Conservation (phyloP, 2,329 filamentous ascomycete genomes). For the Aureobasidium pullulans region DNA sequence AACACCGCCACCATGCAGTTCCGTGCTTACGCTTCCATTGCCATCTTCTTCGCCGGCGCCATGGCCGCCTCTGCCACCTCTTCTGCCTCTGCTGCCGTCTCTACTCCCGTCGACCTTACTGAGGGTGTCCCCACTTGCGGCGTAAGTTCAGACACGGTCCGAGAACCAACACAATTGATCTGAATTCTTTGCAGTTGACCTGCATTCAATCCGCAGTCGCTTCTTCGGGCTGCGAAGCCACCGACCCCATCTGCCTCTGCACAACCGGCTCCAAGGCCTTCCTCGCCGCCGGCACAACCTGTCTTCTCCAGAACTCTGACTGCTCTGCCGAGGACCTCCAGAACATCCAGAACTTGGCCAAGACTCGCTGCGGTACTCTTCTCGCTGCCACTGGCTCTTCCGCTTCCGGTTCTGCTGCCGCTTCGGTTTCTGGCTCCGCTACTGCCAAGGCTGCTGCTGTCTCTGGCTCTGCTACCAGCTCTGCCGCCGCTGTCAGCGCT, state of each 20-base stretch:
- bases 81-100: not conserved
- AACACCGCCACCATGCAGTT: constrained; percentile 12
- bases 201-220: constrained; percentile 44
- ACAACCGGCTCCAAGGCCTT: constrained; percentile 33
- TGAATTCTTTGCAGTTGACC: not conserved
- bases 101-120: not conserved
- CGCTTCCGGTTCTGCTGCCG: constrained; percentile 11
- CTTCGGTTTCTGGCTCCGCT: constrained; percentile 1
- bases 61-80: not conserved
- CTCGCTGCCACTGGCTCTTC: not conserved
- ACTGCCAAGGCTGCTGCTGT: not conserved
- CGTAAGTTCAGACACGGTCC: not conserved
- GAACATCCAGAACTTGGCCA: constrained; percentile 26
- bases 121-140: not conserved
- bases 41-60: constrained; percentile 10
- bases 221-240: constrained; percentile 39
- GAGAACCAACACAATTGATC: not conserved
- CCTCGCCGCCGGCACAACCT: constrained; percentile 32
- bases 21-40: constrained; percentile 7
- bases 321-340: constrained; percentile 33
- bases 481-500: constrained; percentile 3
- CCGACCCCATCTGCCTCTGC: constrained; percentile 48
- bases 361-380: not conserved
- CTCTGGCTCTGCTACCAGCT: not conserved
- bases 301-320: constrained; percentile 26